Evolutionary conservation across 495 filamentous ascomycete genomes (phyloP).

Genomic region (Bathelium albidoporum): DNA sequence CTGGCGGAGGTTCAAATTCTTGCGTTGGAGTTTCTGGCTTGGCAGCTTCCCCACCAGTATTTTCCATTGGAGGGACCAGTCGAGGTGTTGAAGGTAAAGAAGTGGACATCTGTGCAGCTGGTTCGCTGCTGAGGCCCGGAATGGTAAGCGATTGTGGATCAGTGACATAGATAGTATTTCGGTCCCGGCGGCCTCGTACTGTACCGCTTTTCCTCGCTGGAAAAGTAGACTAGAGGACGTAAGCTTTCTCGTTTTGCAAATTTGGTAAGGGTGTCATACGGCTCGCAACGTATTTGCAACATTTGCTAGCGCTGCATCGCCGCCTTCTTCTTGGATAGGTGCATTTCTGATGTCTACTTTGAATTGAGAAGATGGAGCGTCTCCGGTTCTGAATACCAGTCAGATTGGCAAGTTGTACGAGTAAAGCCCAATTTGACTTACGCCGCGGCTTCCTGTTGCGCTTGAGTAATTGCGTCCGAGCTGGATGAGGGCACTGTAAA

Average conservation of each 20-base stretch:
- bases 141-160: slow-evolving; percentile 4
- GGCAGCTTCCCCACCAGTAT: not conserved
- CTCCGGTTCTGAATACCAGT: slow-evolving; percentile 30
- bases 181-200: slow-evolving; percentile 75
- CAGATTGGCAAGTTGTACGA: slow-evolving; percentile 10
- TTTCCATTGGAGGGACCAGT: not conserved
- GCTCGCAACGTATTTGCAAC: slow-evolving; percentile 77
- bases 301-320: slow-evolving; percentile 76
- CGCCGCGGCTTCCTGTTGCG: slow-evolving; percentile 63
- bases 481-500: slow-evolving; percentile 58
- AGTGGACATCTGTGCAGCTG: not conserved
- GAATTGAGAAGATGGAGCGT: slow-evolving; percentile 57
- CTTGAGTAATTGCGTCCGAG: slow-evolving; percentile 74
- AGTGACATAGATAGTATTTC: slow-evolving; percentile 72
- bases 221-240: not conserved
- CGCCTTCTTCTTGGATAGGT: slow-evolving; percentile 86
- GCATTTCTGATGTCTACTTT: slow-evolving; percentile 89
- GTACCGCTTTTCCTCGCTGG: slow-evolving; percentile 57
- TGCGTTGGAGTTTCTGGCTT: not conserved
- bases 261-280: slow-evolving; percentile 31
- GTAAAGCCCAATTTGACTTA: slow-evolving; percentile 14
- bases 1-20: not conserved
- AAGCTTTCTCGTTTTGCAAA: too few relatives aligned
- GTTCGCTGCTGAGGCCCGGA: not conserved
- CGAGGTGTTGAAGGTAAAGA: slow-evolving; percentile 1